Evolutionary conservation across 306 rosid species (phyloP), one percentile per base, ranked within the genome.

Genomic region (Corylus americana): DNA sequence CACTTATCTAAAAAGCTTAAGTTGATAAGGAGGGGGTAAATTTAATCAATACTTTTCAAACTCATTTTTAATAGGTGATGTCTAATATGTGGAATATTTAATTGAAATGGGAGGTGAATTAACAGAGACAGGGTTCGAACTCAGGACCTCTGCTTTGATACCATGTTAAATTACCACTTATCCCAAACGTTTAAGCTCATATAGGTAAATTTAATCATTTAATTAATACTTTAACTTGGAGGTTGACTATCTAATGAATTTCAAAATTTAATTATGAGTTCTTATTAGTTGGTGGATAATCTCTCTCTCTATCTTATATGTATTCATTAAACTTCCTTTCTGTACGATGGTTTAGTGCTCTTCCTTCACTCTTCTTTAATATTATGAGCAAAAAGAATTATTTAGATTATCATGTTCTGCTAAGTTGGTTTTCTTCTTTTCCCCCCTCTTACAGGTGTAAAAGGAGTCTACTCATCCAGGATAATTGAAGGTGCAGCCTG

Each of bases 401-500:
- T 68, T 62, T 47, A 17, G 45, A 20, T 47, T 71, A 62, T 78
- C 70, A 42, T 55, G 39, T 67, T 74, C 39, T 70, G 12, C 71
- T 76, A 55, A 48, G 55, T 70, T 75, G 78, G 64, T 61, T 22
- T 29, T 53, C 11, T 71, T 57, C 68, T 11, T 57, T 82, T 72
- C 25, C 72, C 66, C 73, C 78, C 18, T 70, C 70, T 75, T 76
- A 37, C 71, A 94, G 98, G 98, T 69, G 83, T 85, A 29, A 94
- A 91, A 80, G 97, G 98, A 82, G 78, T 90, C 68, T 92, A 92
- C 83, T 84, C 84, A 77, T 94, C 98, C 27, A 84, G 55, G 47
- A 88, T 90, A 79, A 91, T 94, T 81, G 88, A 86, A 87, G 93
- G 92, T 70, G 98, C 97, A 57, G 86, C 95, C n/a, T 77, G 62